Evolutionary conservation across 345 rosid species (phyloP).

Genomic region (Citrus medica): DNA sequence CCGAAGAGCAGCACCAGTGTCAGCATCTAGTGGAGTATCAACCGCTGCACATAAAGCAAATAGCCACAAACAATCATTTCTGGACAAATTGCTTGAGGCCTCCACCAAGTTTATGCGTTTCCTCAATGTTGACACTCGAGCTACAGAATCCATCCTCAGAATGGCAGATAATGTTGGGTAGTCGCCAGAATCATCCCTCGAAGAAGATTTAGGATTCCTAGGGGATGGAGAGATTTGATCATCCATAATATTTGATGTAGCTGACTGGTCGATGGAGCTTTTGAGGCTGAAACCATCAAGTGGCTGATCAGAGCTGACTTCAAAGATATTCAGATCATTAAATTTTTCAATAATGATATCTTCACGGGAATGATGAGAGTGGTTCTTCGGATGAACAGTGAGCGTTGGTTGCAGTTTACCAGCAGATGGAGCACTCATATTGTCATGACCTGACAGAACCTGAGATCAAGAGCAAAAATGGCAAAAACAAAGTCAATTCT

Average conservation of each 20-base stretch:
- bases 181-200: slow-evolving; percentile 17
- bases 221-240: not conserved
- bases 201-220: slow-evolving; percentile 6
- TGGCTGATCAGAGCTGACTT: not conserved
- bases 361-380: slow-evolving; percentile 21
- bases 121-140: slow-evolving; percentile 60
- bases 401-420: slow-evolving; percentile 1
- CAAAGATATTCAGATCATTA: slow-evolving; percentile 20
- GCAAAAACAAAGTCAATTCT: slow-evolving; percentile 8
- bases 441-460: slow-evolving; percentile 36
- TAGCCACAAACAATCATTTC: slow-evolving; percentile 61
- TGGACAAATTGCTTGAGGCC: slow-evolving; percentile 30
- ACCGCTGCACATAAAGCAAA: slow-evolving; percentile 74
- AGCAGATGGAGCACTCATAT: slow-evolving; percentile 15
- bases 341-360: slow-evolving; percentile 24
- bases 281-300: not conserved
- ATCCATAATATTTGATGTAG: not conserved
- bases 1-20: slow-evolving; percentile 64
- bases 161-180: slow-evolving; percentile 48
- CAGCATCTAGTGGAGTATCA: slow-evolving; percentile 70
- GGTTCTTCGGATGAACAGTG: slow-evolving; percentile 13
- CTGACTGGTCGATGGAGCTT: not conserved
- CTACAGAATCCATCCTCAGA: slow-evolving; percentile 63
- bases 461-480: slow-evolving; percentile 24
- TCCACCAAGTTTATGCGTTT: slow-evolving; percentile 54